Conservation (phyloP, 2,329 filamentous ascomycete genomes). For the Diaporthe citri region DNA sequence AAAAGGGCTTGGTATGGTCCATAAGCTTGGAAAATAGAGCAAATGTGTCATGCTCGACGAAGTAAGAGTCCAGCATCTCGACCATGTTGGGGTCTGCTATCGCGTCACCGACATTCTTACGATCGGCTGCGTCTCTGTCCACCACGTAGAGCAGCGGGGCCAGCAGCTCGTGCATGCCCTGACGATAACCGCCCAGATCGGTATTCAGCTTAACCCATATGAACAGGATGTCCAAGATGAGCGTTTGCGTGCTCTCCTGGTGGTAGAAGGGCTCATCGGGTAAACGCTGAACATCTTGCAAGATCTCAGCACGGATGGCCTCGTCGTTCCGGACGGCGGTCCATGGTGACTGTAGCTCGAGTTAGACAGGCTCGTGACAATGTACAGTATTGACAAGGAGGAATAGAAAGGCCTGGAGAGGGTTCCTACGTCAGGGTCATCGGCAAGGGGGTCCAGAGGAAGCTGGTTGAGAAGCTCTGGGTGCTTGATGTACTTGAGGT, state of each 20-base stretch:
- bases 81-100: constrained; percentile 67
- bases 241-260: constrained; percentile 79
- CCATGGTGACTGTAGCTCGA: constrained; percentile 83
- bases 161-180: constrained; percentile 97
- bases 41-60: constrained; percentile 92
- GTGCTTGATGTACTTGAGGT: constrained; percentile 85
- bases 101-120: constrained; percentile 49
- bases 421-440: constrained; percentile 72
- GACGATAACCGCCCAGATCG: constrained; percentile 88
- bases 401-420: background rate
- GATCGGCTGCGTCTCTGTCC: constrained; percentile 82
- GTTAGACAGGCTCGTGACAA: constrained; percentile 31
- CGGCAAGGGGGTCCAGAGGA: constrained; percentile 84
- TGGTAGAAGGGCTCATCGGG: constrained; percentile 94
- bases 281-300: constrained; percentile 93
- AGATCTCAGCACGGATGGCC: constrained; percentile 85
- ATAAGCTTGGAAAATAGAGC: constrained; percentile 88
- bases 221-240: constrained; percentile 91
- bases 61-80: constrained; percentile 77
- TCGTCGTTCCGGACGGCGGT: constrained; percentile 88
- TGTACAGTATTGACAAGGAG: background rate
- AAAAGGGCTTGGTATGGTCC: constrained; percentile 88
- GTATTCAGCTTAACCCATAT: constrained; percentile 95
- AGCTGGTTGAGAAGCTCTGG: constrained; percentile 82
- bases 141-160: constrained; percentile 90